phyloP scores from a whole-genome alignment of 2,329 filamentous ascomycete species.

The Colletotrichum eleusines region DNA sequence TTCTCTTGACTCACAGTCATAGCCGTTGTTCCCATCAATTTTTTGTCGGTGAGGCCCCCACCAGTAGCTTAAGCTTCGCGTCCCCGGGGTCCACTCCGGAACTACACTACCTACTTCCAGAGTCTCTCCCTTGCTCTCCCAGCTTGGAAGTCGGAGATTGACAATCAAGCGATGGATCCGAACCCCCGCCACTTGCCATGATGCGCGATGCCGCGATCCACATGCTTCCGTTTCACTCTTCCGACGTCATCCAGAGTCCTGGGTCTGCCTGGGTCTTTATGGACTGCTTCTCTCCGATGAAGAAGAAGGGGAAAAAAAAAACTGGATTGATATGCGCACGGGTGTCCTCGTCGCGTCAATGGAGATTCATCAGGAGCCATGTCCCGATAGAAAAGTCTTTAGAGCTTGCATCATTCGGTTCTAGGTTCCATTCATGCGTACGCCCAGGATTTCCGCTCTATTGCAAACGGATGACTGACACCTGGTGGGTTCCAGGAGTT shows the following conservation, averaged over 20 bases:
- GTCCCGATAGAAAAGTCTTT: constrained; percentile 8
- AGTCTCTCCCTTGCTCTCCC: constrained; percentile 30
- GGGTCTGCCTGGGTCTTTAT: constrained; percentile 22
- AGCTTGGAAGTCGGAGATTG: constrained; percentile 41
- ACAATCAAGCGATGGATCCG: constrained; percentile 39
- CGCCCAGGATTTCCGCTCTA: constrained; percentile 36
- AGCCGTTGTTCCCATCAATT: constrained; percentile 9
- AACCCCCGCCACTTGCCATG: constrained; percentile 33
- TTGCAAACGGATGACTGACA: constrained; percentile 37
- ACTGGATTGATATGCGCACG: constrained; percentile 4
- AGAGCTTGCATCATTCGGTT: constrained; percentile 35
- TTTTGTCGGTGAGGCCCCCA: constrained; percentile 39
- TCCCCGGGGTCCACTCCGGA: constrained; percentile 40
- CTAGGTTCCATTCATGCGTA: constrained; percentile 35
- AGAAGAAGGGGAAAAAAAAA: not conserved
- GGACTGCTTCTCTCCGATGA: not conserved
- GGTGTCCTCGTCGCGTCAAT: constrained; percentile 12
- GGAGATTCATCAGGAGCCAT: constrained; percentile 23
- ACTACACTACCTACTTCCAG: constrained; percentile 22
- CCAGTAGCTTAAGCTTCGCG: constrained; percentile 33
- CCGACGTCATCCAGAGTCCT: constrained; percentile 39
- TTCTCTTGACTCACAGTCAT: constrained; percentile 27
- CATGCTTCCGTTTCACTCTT: constrained; percentile 38
- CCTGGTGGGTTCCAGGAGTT: constrained; percentile 31
- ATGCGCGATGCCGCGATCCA: constrained; percentile 38